Percentiles rank a stretch among this genome's conserved stretches.
Conservation (phyloP, 2,329 filamentous ascomycete genomes). For the Atkinsonella hypoxylon region DNA sequence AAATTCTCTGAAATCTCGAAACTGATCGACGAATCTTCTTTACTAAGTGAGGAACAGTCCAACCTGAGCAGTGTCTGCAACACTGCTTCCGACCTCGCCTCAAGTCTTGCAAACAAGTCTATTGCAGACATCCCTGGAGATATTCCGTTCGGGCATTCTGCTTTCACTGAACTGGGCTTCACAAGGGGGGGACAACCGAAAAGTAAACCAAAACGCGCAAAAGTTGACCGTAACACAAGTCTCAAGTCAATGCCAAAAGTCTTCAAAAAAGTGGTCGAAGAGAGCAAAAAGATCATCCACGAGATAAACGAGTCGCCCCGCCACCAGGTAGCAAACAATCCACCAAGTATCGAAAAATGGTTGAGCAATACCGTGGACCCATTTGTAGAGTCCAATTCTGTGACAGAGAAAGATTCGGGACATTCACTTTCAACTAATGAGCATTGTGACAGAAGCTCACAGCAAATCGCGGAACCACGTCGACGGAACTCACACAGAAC, state of each 20-base stretch:
- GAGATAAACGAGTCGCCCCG: conserved; percentile 46
- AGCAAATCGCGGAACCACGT: neutral
- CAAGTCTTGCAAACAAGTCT: conserved; percentile 34
- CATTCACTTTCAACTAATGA: neutral
- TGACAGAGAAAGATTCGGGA: neutral
- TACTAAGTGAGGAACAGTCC: conserved; percentile 19
- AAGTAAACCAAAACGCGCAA: conserved; percentile 28
- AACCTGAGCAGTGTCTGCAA: conserved; percentile 14
- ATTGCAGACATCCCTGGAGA: conserved; percentile 43
- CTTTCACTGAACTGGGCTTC: conserved; percentile 53
- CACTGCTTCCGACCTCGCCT: conserved; percentile 21
- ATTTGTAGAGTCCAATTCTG: conserved; percentile 35
- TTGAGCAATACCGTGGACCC: conserved; percentile 50
- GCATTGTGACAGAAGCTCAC: neutral
- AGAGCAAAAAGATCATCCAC: conserved; percentile 53
- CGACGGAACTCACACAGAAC: conserved; percentile 3
- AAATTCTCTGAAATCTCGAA: conserved; percentile 11
- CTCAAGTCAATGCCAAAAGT: conserved; percentile 51
- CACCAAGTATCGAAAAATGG: conserved; percentile 55
- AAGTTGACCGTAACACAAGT: conserved; percentile 41
- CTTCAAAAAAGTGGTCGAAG: conserved; percentile 51
- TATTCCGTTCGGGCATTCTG: conserved; percentile 52
- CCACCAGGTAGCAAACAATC: conserved; percentile 38
- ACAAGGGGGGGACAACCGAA: conserved; percentile 35
- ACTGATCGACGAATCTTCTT: conserved; percentile 17